These are phyloP conservation scores for Sporisorium exsertum DNA, from an alignment of 1,284 basidiomycete genomes.

Conservation along the genomic window DNA sequence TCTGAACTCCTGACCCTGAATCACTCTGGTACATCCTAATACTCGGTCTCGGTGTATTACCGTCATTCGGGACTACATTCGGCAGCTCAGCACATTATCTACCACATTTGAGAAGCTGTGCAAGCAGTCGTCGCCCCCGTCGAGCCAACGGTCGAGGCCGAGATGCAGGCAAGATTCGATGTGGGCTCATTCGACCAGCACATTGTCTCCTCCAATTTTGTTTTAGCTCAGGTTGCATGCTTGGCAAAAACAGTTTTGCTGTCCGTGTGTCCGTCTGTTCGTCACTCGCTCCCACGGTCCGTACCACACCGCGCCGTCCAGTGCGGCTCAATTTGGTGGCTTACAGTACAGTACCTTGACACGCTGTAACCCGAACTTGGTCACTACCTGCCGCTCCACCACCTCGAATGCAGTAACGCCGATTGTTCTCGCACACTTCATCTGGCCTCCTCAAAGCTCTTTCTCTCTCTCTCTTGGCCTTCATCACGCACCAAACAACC, in stretches of 20 bases:
- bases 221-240: not conserved
- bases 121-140: not conserved
- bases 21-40: no score
- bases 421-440: not conserved
- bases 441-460: not conserved
- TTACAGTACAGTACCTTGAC: not conserved
- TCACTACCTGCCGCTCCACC: not conserved
- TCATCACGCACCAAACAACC: not conserved
- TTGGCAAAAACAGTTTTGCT: not conserved
- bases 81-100: no score
- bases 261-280: no score
- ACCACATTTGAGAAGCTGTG: no score
- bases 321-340: conserved; percentile 1
- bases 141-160: not conserved
- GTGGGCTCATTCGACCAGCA: not conserved
- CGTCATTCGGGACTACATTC: no score
- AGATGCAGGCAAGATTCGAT: not conserved
- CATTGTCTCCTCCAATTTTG: not conserved
- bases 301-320: conserved; percentile 1
- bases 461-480: not conserved
- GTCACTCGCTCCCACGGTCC: not conserved
- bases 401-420: not conserved
- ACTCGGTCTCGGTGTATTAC: no score
- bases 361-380: not conserved
- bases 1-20: no score